Base-by-base conservation (phyloP, 306 rosid species). In the Cicer judaicum region DNA sequence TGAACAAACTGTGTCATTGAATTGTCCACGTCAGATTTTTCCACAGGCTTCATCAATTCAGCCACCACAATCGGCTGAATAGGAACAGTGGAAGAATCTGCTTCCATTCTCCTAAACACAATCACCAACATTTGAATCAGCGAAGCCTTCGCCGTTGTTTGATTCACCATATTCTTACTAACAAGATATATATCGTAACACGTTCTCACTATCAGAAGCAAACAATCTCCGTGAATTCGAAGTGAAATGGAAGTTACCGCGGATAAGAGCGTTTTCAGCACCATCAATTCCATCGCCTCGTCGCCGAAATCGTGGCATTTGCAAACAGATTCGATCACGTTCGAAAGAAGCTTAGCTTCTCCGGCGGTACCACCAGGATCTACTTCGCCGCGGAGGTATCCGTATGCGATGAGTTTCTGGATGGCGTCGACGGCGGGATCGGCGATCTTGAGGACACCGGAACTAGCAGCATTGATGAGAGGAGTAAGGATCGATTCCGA, bases 61-160 rank as follows among this genome's bases (percentile, higher is more conserved):
- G 99, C 98, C 75, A 95, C 97, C 65, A 95, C 99, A 65, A 95
- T 95, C 1, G 99, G 99, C 74, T 90, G 97, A 85, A 95, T 70
- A 0, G 98, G 99, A 29, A 92, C 96, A 0, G 99, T 90, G 34
- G 98, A 92, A 3, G 99, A 95, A 65, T 95, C 99, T 0, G 99
- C 99, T 79, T 95, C 99, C 99, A 95, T 95, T 81, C 99, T 85
- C 77, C 97, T 80, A 79, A 95, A 95, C 84, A 95, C 99, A 38
- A 95, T 95, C 80, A 95, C 97, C 70, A 95, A 74, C 98, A 95
- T 95, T 78, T 95, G 99, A 83, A 95, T 83, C 91, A 95, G 42
- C 5, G 99, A 95, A 1, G 99, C 99, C 66, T 95, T 95, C 1
- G 99, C 99, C 13, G 99, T 95, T 2, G 93, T 95, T 72, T 95